A percentile compares a stretch with the other conserved stretches of the same genome.
These are phyloP conservation scores for Cercophora scortea DNA, from an alignment of 495 filamentous ascomycete species.

Conservation along the genomic window DNA sequence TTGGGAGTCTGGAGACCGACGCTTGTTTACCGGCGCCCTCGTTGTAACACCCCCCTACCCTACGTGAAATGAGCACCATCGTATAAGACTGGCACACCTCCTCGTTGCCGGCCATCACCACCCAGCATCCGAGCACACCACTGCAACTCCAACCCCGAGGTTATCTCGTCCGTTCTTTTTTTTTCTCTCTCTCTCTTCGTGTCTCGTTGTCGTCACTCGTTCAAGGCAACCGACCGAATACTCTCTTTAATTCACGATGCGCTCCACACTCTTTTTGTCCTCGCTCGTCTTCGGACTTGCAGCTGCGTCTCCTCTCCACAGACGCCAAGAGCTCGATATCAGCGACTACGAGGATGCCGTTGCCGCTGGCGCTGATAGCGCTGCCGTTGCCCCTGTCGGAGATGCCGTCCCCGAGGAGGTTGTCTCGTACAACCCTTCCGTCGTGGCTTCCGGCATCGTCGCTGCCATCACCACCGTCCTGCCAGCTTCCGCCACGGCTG, in stretches of 20 bases:
- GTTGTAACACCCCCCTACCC: too few relatives aligned
- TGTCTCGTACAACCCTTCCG: background rate
- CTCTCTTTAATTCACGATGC: constrained; percentile 1
- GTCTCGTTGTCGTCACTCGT: background rate
- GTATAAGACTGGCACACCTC: background rate
- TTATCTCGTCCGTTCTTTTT: background rate
- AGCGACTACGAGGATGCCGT: constrained; percentile 1
- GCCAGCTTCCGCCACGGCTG: background rate
- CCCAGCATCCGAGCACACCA: background rate
- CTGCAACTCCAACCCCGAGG: background rate
- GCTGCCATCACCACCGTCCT: background rate
- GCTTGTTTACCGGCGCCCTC: too few relatives aligned
- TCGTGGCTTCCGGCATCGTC: background rate
- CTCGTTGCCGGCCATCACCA: background rate
- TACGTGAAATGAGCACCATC: background rate
- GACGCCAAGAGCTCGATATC: constrained; percentile 3
- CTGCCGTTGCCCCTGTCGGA: background rate
- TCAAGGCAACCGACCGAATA: background rate
- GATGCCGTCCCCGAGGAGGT: constrained; percentile 1
- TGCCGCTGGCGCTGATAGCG: background rate
- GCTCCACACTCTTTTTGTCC: constrained; percentile 1
- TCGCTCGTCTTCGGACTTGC: constrained; percentile 6
- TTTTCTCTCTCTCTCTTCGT: background rate
- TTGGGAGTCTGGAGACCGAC: too few relatives aligned
- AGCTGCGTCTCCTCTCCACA: constrained; percentile 1